A percentile compares a stretch with the other conserved stretches of the same genome.
Evolutionary conservation across 495 filamentous ascomycete species (phyloP).

Genomic region (Friedmanniomyces endolithicus): DNA sequence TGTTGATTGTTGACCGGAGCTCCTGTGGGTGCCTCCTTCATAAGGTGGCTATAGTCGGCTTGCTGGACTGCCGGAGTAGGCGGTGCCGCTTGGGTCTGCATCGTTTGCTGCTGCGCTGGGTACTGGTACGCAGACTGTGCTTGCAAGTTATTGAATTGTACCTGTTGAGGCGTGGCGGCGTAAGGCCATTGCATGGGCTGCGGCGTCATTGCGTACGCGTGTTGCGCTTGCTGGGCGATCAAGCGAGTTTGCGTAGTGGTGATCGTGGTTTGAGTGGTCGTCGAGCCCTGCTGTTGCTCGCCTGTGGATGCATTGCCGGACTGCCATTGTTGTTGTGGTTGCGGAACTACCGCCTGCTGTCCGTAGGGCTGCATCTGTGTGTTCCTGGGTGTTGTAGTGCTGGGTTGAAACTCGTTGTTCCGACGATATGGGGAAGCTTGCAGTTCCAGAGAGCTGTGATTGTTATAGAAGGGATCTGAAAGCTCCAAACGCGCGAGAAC

Average conservation of each 20-base stretch:
- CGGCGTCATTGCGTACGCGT: not conserved
- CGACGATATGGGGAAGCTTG: no score
- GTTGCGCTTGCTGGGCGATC: not conserved
- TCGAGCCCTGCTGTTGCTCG: not conserved
- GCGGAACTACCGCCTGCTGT: not conserved
- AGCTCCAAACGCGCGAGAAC: no score
- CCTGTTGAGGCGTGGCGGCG: not conserved
- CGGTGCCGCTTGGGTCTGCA: not conserved
- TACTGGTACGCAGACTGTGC: not conserved
- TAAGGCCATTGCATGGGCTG: not conserved
- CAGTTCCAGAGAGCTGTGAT: no score
- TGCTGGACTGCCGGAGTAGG: not conserved
- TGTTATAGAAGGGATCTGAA: no score
- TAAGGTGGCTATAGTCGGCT: not conserved
- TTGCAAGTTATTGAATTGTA: not conserved
- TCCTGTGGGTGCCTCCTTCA: not conserved
- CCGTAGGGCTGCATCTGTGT: not conserved
- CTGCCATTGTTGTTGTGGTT: not conserved
- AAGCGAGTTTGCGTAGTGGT: not conserved
- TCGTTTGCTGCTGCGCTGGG: not conserved
- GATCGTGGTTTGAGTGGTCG: not conserved
- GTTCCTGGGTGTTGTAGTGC: not conserved
- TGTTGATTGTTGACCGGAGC: not conserved
- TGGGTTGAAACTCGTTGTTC: no score
- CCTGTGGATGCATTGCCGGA: not conserved